These are phyloP conservation scores for Microbotryum scabiosae DNA, from an alignment of 1,284 basidiomycete genomes.

Conservation along the genomic window DNA sequence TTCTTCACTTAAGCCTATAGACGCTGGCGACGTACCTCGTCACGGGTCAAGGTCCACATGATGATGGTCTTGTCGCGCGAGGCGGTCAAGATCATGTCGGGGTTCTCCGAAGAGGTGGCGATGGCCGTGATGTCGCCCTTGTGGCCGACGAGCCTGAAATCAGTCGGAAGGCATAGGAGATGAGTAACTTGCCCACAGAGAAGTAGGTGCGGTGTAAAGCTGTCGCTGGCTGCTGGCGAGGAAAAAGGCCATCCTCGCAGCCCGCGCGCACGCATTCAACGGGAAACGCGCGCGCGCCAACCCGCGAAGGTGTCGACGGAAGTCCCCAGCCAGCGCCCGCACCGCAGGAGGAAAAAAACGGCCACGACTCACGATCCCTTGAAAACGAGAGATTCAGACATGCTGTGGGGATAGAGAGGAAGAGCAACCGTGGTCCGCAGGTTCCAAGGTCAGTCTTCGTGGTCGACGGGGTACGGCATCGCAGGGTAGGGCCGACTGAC, in stretches of 20 bases:
- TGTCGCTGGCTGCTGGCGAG: slow-evolving; percentile 36
- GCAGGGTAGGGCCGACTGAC: too few species aligned
- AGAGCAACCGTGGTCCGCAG: too few species aligned
- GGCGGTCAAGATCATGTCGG: slow-evolving; percentile 39
- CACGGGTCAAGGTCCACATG: slow-evolving; percentile 97
- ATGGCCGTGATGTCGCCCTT: slow-evolving; percentile 47
- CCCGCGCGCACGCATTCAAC: not conserved
- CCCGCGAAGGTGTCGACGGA: not conserved
- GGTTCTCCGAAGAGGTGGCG: slow-evolving; percentile 36
- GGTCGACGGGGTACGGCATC: too few species aligned
- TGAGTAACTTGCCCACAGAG: slow-evolving; percentile 36
- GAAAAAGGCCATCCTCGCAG: too few species aligned
- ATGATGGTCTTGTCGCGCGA: slow-evolving; percentile 92
- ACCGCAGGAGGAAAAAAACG: slow-evolving; percentile 9
- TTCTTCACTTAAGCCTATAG: not conserved
- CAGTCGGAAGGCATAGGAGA: slow-evolving; percentile 55
- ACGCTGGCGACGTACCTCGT: slow-evolving; percentile 49
- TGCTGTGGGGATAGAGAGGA: slow-evolving; percentile 34
- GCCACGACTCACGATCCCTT: slow-evolving; percentile 53
- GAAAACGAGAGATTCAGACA: slow-evolving; percentile 83
- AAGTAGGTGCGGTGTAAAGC: slow-evolving; percentile 63
- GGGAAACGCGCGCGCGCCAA: not conserved
- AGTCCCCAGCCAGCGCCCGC: slow-evolving; percentile 21
- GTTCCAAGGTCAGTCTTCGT: too few species aligned
- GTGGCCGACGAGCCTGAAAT: slow-evolving; percentile 79